A percentile compares a stretch with the other conserved stretches of the same genome.
Evolutionary conservation across 2,329 filamentous ascomycete genomes (phyloP).

Genomic region (Beauveria scarabaeidicola): DNA sequence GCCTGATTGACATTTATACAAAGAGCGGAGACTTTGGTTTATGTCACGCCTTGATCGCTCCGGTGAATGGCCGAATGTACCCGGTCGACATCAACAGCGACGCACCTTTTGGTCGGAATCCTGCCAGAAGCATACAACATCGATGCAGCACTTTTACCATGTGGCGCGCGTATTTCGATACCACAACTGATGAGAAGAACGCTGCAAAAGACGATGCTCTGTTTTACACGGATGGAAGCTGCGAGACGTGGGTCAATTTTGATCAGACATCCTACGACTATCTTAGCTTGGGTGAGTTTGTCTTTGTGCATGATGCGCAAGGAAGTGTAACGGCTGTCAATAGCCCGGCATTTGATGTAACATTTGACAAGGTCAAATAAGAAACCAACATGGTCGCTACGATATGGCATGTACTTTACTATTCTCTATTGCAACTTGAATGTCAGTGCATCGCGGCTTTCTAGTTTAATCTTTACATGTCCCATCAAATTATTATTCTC

Average conservation of each 20-base stretch:
- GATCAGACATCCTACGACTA: slow-evolving; percentile 8
- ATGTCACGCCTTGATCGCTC: slow-evolving; percentile 30
- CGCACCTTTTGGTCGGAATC: not conserved
- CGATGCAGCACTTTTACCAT: not conserved
- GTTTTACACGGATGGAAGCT: slow-evolving; percentile 9
- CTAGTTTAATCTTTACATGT: not conserved
- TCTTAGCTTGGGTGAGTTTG: slow-evolving; percentile 7
- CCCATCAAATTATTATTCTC: not conserved
- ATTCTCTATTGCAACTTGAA: not conserved
- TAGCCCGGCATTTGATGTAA: slow-evolving; percentile 6
- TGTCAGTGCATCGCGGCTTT: too few relatives aligned
- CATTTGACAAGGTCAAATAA: not conserved
- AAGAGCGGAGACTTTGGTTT: slow-evolving; percentile 35
- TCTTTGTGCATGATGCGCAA: not conserved
- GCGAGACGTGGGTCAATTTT: slow-evolving; percentile 10
- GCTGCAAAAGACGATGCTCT: not conserved
- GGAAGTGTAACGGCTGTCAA: slow-evolving; percentile 6
- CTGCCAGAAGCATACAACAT: not conserved
- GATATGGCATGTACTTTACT: too few relatives aligned
- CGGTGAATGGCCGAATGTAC: slow-evolving; percentile 7
- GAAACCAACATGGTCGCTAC: not conserved
- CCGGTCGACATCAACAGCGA: slow-evolving; percentile 4
- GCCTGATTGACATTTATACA: slow-evolving; percentile 37
- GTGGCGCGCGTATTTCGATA: slow-evolving; percentile 9
- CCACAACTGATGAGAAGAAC: not conserved